Conservation (phyloP, 2,329 filamentous ascomycete genomes). For the Xylariaceae sp. region DNA sequence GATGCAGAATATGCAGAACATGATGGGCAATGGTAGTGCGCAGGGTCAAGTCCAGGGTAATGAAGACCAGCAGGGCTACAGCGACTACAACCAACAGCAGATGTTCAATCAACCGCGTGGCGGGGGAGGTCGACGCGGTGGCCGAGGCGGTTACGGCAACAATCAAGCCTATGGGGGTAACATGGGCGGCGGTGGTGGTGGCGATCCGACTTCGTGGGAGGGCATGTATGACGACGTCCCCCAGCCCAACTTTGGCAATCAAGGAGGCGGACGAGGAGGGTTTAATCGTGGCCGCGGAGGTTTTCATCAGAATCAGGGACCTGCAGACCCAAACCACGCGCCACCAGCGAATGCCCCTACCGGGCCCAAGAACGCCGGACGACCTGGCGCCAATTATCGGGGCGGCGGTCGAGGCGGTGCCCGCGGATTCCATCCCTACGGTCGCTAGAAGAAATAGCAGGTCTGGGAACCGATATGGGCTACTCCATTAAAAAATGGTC, state of each 20-base stretch:
- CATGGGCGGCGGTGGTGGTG: constrained; percentile 45
- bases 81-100: constrained; percentile 22
- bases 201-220: constrained; percentile 84
- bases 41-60: constrained; percentile 33
- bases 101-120: constrained; percentile 23
- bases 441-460: constrained; percentile 16
- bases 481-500: no score
- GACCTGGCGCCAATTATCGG: constrained; percentile 87
- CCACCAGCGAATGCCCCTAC: constrained; percentile 84
- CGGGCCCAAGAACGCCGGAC: constrained; percentile 91
- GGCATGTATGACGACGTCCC: constrained; percentile 98
- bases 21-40: constrained; percentile 25
- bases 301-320: constrained; percentile 33
- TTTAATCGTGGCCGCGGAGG: constrained; percentile 34
- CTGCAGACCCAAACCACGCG: constrained; percentile 50
- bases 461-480: no score
- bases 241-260: constrained; percentile 61
- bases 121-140: constrained; percentile 24
- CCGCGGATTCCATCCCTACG: constrained; percentile 78
- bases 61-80: constrained; percentile 22
- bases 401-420: constrained; percentile 76
- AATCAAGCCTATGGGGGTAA: constrained; percentile 38
- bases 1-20: constrained; percentile 52
- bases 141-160: constrained; percentile 34
- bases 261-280: constrained; percentile 39